Base-by-base conservation (phyloP, 169 alveolate genomes). In the Babesia bigemina region DNA sequence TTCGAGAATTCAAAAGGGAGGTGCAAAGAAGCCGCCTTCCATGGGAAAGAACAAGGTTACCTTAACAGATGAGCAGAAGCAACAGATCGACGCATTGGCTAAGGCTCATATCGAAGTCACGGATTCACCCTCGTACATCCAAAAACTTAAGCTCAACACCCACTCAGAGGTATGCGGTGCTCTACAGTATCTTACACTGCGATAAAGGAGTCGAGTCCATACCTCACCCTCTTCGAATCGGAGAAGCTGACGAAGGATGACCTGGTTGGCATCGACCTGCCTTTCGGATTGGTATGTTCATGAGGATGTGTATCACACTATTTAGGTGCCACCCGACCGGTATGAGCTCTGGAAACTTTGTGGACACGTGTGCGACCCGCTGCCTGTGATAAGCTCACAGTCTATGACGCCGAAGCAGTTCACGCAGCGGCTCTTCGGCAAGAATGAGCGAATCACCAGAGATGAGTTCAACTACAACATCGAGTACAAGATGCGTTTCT, bases 291-390 rank as follows among this genome's bases (percentile, higher is more conserved):
- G 75, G 91, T 90, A 42, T 52, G 86, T 9, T 72, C 50, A 26
- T 62, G 63, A n/a, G 16, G 11, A n/a, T 12, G 50, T 29, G 12
- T 2, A 8, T 8, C 22, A 53, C 47, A 21, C 12, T 21, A 16
- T 60, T 2, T 28, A 81, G 88, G 84, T 83, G 19, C 90, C 90
- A 16, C 58, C 75, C 17, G 90, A 83, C 17, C 72, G 86, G 10
- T 83, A 90, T 75, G 94, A 90, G 70, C 70, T 90, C 12, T 65
- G 86, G 70, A 90, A 90, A 63, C 47, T 90, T 0, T 84, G 89
- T 49, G 94, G 94, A 17, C 70, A 75, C n/a, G 74, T 90, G n/a
- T 71, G 91, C 70, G 94, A 90, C 28, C 94, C 94, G 0, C 58
- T 72, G 58, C 79, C 69, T 24, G 85, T 88, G 33, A 67, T 90